Evolutionary conservation across 345 rosid species (phyloP).

Genomic region (Populus nigra): DNA sequence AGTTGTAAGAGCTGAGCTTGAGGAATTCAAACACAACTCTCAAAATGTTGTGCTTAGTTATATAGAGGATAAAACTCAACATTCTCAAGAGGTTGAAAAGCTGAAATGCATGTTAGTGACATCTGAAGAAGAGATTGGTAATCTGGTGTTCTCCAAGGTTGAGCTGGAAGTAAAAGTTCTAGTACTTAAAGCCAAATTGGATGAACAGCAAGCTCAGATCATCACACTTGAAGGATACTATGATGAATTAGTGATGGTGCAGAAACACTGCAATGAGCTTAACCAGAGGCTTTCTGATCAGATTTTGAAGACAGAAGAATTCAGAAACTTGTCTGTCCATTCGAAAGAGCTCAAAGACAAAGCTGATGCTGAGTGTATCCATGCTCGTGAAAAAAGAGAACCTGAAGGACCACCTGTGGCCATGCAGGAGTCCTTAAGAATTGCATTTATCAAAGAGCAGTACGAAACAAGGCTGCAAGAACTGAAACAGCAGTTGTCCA

Average conservation of each 20-base stretch:
- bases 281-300: constrained; percentile 72
- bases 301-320: constrained; percentile 81
- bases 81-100: constrained; percentile 48
- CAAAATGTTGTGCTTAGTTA: constrained; percentile 33
- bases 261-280: constrained; percentile 57
- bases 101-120: constrained; percentile 44
- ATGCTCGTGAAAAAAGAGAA: constrained; percentile 55
- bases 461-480: constrained; percentile 80
- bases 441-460: constrained; percentile 94
- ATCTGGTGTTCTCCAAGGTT: constrained; percentile 51
- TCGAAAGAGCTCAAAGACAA: constrained; percentile 85
- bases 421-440: constrained; percentile 89
- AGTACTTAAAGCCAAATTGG: constrained; percentile 52
- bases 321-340: constrained; percentile 70
- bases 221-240: constrained; percentile 28
- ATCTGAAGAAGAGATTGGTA: constrained; percentile 55
- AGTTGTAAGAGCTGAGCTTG: constrained; percentile 38
- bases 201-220: constrained; percentile 46
- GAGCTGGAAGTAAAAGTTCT: constrained; percentile 52
- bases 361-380: constrained; percentile 66
- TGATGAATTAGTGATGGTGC: constrained; percentile 45
- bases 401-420: constrained; percentile 53
- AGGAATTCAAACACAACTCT: constrained; percentile 34
- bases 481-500: constrained; percentile 73
- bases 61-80: constrained; percentile 34